Base-by-base conservation (phyloP, 73 alveolate species). In the Paramecium sonneborni region DNA sequence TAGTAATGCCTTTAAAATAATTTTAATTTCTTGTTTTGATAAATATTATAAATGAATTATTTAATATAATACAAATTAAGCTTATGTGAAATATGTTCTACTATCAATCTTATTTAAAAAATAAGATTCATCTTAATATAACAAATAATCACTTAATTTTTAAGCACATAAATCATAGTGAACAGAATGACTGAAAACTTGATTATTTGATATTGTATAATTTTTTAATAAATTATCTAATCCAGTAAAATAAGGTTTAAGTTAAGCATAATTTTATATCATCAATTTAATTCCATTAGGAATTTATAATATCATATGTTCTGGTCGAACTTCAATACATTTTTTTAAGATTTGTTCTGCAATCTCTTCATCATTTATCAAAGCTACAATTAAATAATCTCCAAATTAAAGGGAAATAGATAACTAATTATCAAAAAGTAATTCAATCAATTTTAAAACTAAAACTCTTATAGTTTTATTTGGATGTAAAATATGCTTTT, bases 381-480 rank as follows among this genome's bases (percentile, higher is more conserved):
- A 37, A 12, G 86, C 32, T 14, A 38, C 58, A 14, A 72, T 72
- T 18, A 72, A 18, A 72, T 72, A 72, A 37, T 72, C 86, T 72
- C 86, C 86, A 72, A 72, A 72, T 35, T 72, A 38, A 10, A 72
- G 57, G 0, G 86, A 23, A 32, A 72, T 35, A 12, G 86, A 72
- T 23, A 72, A 30, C 35, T 72, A 11, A 34, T 72, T 72, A 32
- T 72, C 86, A 38, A 72, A 72, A 5, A 72, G 57, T n/a, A 38
- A 72, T 34, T 72, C 86, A 5, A 72, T 72, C 15, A 72, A 72
- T 18, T 72, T 72, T 35, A 72, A 38, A 72, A 72, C 86, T 35
- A 72, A 35, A 2, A 72, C 44, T 3, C 86, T 30, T 28, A 72
- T 32, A 15, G 30, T 72, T 35, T 32, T 32, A 34, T 72, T 72